Evolutionary conservation across 2,329 filamentous ascomycete genomes (phyloP).

Genomic region (Aspergillus puulaauensis): DNA sequence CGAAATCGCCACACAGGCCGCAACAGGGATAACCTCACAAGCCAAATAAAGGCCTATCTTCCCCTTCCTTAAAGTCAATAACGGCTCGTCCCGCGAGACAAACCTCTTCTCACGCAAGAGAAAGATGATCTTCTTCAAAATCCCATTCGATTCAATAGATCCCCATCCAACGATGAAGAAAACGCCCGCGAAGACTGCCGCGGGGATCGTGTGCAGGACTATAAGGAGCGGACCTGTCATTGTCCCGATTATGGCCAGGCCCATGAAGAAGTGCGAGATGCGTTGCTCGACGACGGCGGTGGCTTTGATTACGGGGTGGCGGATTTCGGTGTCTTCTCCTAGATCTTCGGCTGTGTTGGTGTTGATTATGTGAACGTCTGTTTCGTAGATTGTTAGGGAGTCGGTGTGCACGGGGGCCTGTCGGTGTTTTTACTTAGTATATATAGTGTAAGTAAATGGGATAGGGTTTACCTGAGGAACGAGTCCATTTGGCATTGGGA

Average conservation of each 20-base stretch:
- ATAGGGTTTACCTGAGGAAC: conserved; percentile 70
- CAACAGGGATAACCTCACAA: conserved; percentile 53
- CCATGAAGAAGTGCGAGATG: conserved; percentile 72
- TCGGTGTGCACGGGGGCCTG: conserved; percentile 61
- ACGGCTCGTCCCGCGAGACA: conserved; percentile 52
- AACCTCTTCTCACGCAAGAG: conserved; percentile 61
- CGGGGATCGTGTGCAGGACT: conserved; percentile 72
- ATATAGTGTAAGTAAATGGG: conserved; percentile 29
- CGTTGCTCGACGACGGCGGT: conserved; percentile 62
- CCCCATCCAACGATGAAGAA: conserved; percentile 82
- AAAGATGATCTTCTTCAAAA: conserved; percentile 69
- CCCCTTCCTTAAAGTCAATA: conserved; percentile 44
- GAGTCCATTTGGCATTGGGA: conserved; percentile 76
- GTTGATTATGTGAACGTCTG: conserved; percentile 67
- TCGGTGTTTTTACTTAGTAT: not conserved
- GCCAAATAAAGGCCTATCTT: conserved; percentile 53
- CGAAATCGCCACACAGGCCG: conserved; percentile 57
- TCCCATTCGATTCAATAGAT: conserved; percentile 70
- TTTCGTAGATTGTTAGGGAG: conserved; percentile 68
- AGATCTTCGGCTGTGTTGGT: conserved; percentile 45
- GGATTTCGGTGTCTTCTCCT: conserved; percentile 59
- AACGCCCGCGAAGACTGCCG: conserved; percentile 71
- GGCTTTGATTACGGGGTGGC: conserved; percentile 47
- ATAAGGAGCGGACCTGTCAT: conserved; percentile 71
- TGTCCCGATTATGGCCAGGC: conserved; percentile 71